These are phyloP conservation scores for Ilyonectria sp. DNA, from an alignment of 2,329 filamentous ascomycete genomes.

Conservation along the genomic window DNA sequence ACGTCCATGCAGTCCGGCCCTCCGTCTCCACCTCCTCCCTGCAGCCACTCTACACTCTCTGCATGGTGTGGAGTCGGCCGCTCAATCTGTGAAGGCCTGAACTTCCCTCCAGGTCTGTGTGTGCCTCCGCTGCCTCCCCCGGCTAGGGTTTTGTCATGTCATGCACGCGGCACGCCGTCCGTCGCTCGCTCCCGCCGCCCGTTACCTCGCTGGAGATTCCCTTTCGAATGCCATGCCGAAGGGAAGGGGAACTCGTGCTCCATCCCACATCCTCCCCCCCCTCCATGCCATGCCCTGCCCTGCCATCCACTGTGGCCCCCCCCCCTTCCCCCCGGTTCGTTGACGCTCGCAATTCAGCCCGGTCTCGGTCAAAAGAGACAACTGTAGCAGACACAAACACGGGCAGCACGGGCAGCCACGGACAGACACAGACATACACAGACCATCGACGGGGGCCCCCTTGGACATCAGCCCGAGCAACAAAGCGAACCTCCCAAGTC, in stretches of 20 bases:
- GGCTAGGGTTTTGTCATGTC: slow-evolving; percentile 26
- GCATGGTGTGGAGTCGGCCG: slow-evolving; percentile 36
- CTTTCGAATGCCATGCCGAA: slow-evolving; percentile 25
- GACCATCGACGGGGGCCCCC: background rate
- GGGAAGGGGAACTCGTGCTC: slow-evolving; percentile 7
- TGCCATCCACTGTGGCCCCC: background rate
- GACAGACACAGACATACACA: slow-evolving; percentile 9
- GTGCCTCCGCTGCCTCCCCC: slow-evolving; percentile 18
- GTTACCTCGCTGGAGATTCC: slow-evolving; percentile 19
- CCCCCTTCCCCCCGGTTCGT: background rate
- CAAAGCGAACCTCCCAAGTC: background rate
- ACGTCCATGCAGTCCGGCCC: slow-evolving; percentile 38
- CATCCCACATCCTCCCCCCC: slow-evolving; percentile 9
- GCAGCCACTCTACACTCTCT: slow-evolving; percentile 46
- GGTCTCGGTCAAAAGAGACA: slow-evolving; percentile 4
- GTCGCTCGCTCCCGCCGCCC: slow-evolving; percentile 24
- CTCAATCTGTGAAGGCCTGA: slow-evolving; percentile 17
- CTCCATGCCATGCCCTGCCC: background rate
- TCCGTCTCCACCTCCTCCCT: slow-evolving; percentile 36
- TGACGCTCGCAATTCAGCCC: slow-evolving; percentile 5
- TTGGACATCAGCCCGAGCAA: background rate
- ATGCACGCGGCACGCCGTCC: slow-evolving; percentile 27
- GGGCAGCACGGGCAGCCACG: no score
- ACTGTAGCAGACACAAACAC: slow-evolving; percentile 3
- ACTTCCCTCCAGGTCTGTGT: slow-evolving; percentile 20